Base-by-base conservation (phyloP, 1,139 yeast species). In the Hansenula sp. region DNA sequence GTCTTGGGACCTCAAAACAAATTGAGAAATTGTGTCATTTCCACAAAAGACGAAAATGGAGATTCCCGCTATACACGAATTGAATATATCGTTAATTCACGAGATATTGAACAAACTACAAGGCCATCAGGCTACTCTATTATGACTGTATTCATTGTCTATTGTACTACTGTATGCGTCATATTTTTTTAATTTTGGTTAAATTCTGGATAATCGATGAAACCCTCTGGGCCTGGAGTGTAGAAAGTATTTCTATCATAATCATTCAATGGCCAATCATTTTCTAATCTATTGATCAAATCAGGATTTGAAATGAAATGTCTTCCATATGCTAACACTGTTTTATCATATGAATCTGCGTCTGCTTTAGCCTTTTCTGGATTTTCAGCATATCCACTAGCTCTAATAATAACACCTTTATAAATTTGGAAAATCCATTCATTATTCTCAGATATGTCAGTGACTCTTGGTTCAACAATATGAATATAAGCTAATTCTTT, bases 261-360 rank as follows among this genome's bases (percentile, higher is more conserved):
- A 16, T 56, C 50, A 38, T 64, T 68, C 50, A 76, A 62, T 25
- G 65, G 63, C 38, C 53, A 44, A 12, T 77, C 77, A 34, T 73
- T 60, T 41, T 65, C 65, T 36, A 76, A 57, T 40, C 74, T 61
- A 22, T 58, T 51, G n/a, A 67, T 63, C 29, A 75, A 55, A 49
- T 74, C 79, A 1, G 80, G 79, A 49, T 73, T 75, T 19, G 77
- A 57, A 30, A 71, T 71, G 47, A 62, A 73, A 40, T 59, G 59
- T 43, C 79, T 62, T 17, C 78, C 77, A 45, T 70, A 62, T 1
- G 71, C 77, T 34, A 71, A 56, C 35, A 72, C 44, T 0, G 73
- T 64, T 41, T 67, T 59, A 19, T 54, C 47, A 30, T 34, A 32
- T 31, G 46, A 39, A 8, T 47, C 42, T 24, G 53, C 44, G 22